These are phyloP conservation scores for Farysia itapuensis DNA, from an alignment of 1,284 basidiomycete genomes.

Conservation along the genomic window DNA sequence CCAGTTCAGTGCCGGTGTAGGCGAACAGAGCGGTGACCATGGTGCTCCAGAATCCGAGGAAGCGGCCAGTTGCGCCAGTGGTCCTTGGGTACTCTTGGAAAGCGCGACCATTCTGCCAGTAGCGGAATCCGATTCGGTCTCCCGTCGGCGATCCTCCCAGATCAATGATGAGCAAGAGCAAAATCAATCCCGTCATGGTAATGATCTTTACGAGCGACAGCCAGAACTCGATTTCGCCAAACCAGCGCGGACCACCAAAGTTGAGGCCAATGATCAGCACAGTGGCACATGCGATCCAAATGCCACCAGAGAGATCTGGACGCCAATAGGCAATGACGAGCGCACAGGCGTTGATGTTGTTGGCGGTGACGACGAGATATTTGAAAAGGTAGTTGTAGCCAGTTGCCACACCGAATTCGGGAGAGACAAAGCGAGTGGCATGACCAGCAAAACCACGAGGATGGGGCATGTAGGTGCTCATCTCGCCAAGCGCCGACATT, in stretches of 20 bases:
- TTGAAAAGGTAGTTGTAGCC: conserved; percentile 48
- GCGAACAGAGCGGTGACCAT: conserved; percentile 63
- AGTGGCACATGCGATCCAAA: conserved; percentile 35
- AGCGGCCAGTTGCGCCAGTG: conserved; percentile 48
- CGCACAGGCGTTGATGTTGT: conserved; percentile 24
- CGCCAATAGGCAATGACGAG: conserved; percentile 24
- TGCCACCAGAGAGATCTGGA: conserved; percentile 39
- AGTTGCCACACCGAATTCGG: conserved; percentile 60
- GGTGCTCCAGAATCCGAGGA: conserved; percentile 46
- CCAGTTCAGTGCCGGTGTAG: conserved; percentile 68
- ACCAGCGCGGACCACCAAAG: conserved; percentile 63
- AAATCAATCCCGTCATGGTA: conserved; percentile 37
- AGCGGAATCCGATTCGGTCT: conserved; percentile 67
- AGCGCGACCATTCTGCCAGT: conserved; percentile 63
- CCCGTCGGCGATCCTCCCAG: conserved; percentile 64
- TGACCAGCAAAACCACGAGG: conserved; percentile 60
- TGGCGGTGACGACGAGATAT: conserved; percentile 22
- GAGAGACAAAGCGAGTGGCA: conserved; percentile 63
- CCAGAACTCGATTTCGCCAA: conserved; percentile 65
- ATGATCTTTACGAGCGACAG: conserved; percentile 34
- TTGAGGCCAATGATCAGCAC: conserved; percentile 58
- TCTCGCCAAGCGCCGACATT: conserved; percentile 59
- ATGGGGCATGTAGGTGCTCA: conserved; percentile 62
- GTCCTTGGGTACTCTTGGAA: conserved; percentile 20
- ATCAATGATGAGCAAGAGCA: conserved; percentile 43